A percentile compares a stretch with the other conserved stretches of the same genome.
Conservation (phyloP, 1,284 basidiomycete genomes). For the Trichosporon inkin region DNA sequence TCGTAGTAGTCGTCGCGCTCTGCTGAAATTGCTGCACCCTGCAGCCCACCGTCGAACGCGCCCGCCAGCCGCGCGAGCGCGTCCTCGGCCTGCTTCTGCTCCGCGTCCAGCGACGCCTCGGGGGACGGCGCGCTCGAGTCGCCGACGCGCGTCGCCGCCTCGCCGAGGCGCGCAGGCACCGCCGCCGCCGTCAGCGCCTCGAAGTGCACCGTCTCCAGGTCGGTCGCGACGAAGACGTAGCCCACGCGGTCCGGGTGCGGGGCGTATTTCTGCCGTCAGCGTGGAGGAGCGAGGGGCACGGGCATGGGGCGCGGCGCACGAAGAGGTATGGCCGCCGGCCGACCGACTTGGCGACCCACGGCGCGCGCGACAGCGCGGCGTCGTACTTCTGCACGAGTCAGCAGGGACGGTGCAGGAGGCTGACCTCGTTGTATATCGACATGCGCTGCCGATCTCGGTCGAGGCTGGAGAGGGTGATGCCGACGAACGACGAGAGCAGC, state of each 20-base stretch:
- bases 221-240: conserved; percentile 36
- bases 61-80: conserved; percentile 20
- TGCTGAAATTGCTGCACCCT: conserved; percentile 23
- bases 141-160: conserved; percentile 10
- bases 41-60: conserved; percentile 23
- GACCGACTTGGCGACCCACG: conserved; percentile 30
- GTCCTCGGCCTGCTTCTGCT: conserved; percentile 20
- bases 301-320: conserved; percentile 12
- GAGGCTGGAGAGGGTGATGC: background rate
- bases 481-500: background rate
- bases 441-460: conserved; percentile 1
- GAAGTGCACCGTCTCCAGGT: conserved; percentile 29
- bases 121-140: conserved; percentile 9
- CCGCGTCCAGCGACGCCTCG: conserved; percentile 10
- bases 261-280: conserved; percentile 33
- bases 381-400: conserved; percentile 16
- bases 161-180: conserved; percentile 24
- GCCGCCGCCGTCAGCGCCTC: conserved; percentile 29
- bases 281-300: background rate
- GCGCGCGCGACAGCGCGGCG: conserved; percentile 24
- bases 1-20: conserved; percentile 35
- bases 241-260: conserved; percentile 31
- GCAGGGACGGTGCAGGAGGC: background rate
- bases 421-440: conserved; percentile 23
- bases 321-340: conserved; percentile 25